Evolutionary conservation across 495 filamentous ascomycete species (phyloP).

Genomic region (Viridothelium virens): DNA sequence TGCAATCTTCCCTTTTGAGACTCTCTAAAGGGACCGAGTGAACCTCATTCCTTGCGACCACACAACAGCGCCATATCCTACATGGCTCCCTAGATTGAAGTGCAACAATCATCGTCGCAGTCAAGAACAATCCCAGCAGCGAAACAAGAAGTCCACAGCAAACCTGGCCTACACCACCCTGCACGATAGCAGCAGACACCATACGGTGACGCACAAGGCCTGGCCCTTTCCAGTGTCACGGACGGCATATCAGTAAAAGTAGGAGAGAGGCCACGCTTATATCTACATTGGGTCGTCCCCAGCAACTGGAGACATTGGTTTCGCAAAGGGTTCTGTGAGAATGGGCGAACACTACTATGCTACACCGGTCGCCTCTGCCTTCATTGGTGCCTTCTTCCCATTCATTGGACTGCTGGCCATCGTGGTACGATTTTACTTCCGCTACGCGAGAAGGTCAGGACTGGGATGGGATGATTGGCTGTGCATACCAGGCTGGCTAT

Average conservation of each 20-base stretch:
- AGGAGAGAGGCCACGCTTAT: neutral
- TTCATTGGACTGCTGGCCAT: neutral
- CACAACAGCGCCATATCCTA: neutral
- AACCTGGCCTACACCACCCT: too few relatives aligned
- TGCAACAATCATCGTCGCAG: neutral
- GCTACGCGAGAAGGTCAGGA: neutral
- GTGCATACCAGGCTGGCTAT: constrained; percentile 6
- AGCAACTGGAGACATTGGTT: neutral
- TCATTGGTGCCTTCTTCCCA: constrained; percentile 4
- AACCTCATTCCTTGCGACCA: neutral
- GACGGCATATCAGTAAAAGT: too few relatives aligned
- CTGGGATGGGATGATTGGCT: constrained; percentile 6
- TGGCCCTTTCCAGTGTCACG: neutral
- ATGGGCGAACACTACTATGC: constrained; percentile 2
- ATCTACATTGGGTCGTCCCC: neutral
- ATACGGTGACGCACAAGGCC: too few relatives aligned
- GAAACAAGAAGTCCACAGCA: too few relatives aligned
- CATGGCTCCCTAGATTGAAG: neutral
- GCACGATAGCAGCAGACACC: too few relatives aligned
- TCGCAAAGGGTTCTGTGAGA: neutral
- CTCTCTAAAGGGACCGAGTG: neutral
- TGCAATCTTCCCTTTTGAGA: neutral
- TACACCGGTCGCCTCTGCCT: neutral
- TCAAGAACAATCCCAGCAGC: neutral
- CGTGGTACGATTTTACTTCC: neutral